Conservation (phyloP, 345 rosid species). For the Erysimum cheiranthoides region DNA sequence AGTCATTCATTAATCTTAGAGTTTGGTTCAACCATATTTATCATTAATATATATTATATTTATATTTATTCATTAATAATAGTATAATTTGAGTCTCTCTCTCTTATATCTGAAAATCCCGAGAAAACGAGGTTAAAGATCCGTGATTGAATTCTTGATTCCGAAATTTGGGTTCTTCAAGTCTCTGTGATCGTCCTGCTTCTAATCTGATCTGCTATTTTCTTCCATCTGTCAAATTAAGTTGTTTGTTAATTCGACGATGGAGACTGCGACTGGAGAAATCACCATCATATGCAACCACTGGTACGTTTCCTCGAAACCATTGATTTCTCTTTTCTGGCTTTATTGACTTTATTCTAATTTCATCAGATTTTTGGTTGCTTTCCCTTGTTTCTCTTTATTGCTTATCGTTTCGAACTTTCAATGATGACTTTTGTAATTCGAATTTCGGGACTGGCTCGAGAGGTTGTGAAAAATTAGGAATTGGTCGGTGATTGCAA, state of each 20-base stretch:
- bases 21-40: conserved; percentile 41
- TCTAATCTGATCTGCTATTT: conserved; percentile 26
- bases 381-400: neutral
- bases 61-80: neutral
- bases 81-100: neutral
- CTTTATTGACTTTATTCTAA: neutral
- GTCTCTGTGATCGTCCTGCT: conserved; percentile 26
- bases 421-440: conserved; percentile 14
- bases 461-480: neutral
- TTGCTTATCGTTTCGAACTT: conserved; percentile 8
- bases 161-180: neutral
- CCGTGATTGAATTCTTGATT: conserved; percentile 27
- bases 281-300: conserved; percentile 72
- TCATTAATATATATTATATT: neutral
- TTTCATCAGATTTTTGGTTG: conserved; percentile 15
- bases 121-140: conserved; percentile 36
- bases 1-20: conserved; percentile 21
- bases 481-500: conserved; percentile 1
- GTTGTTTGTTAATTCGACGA: conserved; percentile 34
- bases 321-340: neutral
- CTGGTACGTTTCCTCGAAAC: conserved; percentile 59
- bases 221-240: neutral
- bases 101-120: conserved; percentile 11
- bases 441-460: neutral
- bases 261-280: conserved; percentile 72